Evolutionary conservation across 768 basidiomycete genomes (phyloP).

Genomic region (Trametes cubensis): DNA sequence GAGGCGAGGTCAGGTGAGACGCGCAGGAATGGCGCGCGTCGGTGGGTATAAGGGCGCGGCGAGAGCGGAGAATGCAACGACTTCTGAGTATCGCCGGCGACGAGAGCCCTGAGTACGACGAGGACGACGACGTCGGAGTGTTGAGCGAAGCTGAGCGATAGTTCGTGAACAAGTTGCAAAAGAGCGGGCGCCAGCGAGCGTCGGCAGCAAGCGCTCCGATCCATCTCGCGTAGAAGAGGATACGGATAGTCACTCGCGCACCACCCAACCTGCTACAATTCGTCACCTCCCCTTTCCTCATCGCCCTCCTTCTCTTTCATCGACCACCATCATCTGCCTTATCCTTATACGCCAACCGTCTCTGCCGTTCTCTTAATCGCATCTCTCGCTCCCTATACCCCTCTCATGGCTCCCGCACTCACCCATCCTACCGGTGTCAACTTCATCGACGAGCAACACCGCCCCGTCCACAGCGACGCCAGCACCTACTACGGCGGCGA

Average conservation of each 20-base stretch:
- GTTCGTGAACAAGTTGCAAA: slow-evolving; percentile 8
- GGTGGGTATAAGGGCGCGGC: slow-evolving; percentile 12
- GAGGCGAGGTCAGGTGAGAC: slow-evolving; percentile 19
- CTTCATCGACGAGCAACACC: slow-evolving; percentile 65
- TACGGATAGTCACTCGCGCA: neutral
- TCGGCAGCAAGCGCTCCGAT: slow-evolving; percentile 22
- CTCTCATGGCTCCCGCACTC: slow-evolving; percentile 63
- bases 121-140: neutral
- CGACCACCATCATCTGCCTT: slow-evolving; percentile 14
- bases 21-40: slow-evolving; percentile 10
- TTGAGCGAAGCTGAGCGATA: neutral
- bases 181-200: neutral
- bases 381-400: slow-evolving; percentile 4
- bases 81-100: slow-evolving; percentile 4
- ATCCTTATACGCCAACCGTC: slow-evolving; percentile 14
- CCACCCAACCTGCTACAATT: slow-evolving; percentile 9
- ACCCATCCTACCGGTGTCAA: slow-evolving; percentile 64
- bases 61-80: slow-evolving; percentile 3
- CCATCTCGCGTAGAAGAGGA: slow-evolving; percentile 7
- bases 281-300: slow-evolving; percentile 13
- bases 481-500: slow-evolving; percentile 81
- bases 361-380: neutral
- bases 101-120: neutral
- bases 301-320: neutral
- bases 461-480: slow-evolving; percentile 64